Percentiles rank a stretch among this genome's conserved stretches.
These are phyloP conservation scores for Peribolospora baueri DNA, from an alignment of 768 basidiomycete genomes.

Conservation along the genomic window DNA sequence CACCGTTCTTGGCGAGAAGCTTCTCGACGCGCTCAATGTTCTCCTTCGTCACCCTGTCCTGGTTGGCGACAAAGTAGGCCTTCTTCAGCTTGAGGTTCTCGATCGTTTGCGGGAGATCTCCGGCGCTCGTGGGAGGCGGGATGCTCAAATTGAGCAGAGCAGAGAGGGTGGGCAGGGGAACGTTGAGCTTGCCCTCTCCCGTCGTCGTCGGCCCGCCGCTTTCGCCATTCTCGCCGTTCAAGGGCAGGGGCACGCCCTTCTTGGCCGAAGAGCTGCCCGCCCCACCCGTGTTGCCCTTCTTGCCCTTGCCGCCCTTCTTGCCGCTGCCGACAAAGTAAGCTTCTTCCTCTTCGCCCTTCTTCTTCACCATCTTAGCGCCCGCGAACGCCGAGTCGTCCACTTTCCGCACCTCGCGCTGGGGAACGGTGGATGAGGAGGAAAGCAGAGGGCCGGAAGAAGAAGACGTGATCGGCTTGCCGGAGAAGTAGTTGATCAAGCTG, in stretches of 20 bases:
- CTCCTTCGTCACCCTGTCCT: conserved; percentile 14
- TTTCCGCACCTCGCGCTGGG: conserved; percentile 59
- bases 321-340: conserved; percentile 45
- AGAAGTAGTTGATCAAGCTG: conserved; percentile 66
- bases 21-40: conserved; percentile 9
- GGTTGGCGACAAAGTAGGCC: conserved; percentile 83
- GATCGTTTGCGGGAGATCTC: conserved; percentile 58
- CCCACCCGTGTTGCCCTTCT: conserved; percentile 28
- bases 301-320: conserved; percentile 39
- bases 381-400: conserved; percentile 44
- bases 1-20: conserved; percentile 20
- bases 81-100: conserved; percentile 85
- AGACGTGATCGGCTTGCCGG: conserved; percentile 23
- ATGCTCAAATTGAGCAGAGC: conserved; percentile 74
- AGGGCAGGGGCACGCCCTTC: conserved; percentile 19
- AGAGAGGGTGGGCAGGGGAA: conserved; percentile 62
- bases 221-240: conserved; percentile 11
- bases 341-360: conserved; percentile 73
- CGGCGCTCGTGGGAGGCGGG: conserved; percentile 50
- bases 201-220: conserved; percentile 1
- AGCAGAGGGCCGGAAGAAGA: conserved; percentile 17
- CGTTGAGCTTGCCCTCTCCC: conserved; percentile 31
- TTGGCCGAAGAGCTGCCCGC: conserved; percentile 17
- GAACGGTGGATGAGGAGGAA: conserved; percentile 33
- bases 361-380: conserved; percentile 55